phyloP scores from a whole-genome alignment of 78 protist genomes.

The Anaeramoeba flamelloides region DNA sequence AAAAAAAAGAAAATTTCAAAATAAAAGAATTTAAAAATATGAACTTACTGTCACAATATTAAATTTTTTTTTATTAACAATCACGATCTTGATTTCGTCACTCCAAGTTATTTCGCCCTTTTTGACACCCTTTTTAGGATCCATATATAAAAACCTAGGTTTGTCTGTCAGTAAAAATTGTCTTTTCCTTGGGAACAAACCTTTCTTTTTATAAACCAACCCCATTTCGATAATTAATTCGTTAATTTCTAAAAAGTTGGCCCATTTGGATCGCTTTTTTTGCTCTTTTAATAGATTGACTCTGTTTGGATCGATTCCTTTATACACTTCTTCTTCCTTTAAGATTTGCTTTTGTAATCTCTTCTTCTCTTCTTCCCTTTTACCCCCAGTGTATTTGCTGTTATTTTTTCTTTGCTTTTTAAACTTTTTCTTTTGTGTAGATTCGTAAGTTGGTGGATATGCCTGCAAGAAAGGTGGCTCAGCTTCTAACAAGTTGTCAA shows the following conservation, averaged over 20 bases:
- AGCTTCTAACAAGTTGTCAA: neutral
- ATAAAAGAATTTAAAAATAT: too few species aligned
- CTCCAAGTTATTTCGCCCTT: neutral
- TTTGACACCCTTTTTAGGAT: neutral
- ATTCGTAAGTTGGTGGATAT: neutral
- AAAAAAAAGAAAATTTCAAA: too few species aligned
- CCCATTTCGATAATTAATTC: neutral
- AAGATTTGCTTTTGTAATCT: neutral
- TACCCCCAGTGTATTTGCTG: too few species aligned
- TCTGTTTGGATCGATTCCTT: neutral
- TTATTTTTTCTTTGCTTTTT: too few species aligned
- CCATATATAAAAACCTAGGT: neutral
- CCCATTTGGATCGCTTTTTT: neutral
- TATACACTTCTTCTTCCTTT: neutral
- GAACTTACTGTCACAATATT: neutral
- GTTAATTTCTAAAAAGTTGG: neutral
- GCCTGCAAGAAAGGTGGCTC: neutral
- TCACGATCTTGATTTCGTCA: neutral
- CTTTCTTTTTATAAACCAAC: neutral
- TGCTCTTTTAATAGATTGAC: neutral
- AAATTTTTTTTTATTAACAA: neutral
- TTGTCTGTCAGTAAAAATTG: neutral
- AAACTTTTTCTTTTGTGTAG: too few species aligned
- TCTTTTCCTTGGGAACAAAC: neutral
- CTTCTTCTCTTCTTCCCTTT: neutral